These are phyloP conservation scores for Eucommia ulmoides DNA, from an alignment of 257 asterid genomes.

Conservation along the genomic window DNA sequence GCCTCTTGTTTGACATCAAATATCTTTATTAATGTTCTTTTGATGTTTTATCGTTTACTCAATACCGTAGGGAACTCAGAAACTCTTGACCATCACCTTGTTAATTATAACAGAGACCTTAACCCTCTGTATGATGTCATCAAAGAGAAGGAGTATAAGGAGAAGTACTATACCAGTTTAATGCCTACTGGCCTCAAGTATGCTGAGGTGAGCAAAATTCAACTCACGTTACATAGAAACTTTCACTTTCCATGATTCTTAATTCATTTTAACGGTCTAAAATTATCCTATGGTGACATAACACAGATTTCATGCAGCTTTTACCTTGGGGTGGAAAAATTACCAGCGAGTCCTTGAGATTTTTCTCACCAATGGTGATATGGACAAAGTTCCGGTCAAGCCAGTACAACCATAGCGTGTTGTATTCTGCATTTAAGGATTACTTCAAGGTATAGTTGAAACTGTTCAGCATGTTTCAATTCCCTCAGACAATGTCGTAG, in stretches of 20 bases:
- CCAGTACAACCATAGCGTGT: constrained; percentile 30
- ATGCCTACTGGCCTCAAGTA: constrained; percentile 63
- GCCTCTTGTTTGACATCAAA: not conserved
- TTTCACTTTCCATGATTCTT: constrained; percentile 3
- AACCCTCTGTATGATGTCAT: constrained; percentile 71
- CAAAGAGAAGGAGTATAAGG: constrained; percentile 49
- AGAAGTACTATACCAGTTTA: constrained; percentile 52
- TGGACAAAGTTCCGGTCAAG: constrained; percentile 72
- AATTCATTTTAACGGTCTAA: constrained; percentile 12
- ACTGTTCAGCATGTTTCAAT: too few relatives aligned
- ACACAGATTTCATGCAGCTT: constrained; percentile 77
- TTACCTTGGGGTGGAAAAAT: constrained; percentile 99
- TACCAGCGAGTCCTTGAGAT: constrained; percentile 67
- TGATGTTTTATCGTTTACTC: constrained; percentile 5
- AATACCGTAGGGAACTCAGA: not conserved
- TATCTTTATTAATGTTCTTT: constrained; percentile 4
- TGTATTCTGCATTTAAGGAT: constrained; percentile 74
- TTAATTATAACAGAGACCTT: constrained; percentile 55
- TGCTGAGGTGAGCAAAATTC: constrained; percentile 35
- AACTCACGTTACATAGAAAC: too few relatives aligned
- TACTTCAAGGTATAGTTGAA: constrained; percentile 87
- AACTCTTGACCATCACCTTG: not conserved
- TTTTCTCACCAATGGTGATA: constrained; percentile 83
- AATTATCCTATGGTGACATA: constrained; percentile 22
- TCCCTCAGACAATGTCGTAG: too few relatives aligned